phyloP scores from a whole-genome alignment of 2,329 filamentous ascomycete species.

The Penicillium sp. region DNA sequence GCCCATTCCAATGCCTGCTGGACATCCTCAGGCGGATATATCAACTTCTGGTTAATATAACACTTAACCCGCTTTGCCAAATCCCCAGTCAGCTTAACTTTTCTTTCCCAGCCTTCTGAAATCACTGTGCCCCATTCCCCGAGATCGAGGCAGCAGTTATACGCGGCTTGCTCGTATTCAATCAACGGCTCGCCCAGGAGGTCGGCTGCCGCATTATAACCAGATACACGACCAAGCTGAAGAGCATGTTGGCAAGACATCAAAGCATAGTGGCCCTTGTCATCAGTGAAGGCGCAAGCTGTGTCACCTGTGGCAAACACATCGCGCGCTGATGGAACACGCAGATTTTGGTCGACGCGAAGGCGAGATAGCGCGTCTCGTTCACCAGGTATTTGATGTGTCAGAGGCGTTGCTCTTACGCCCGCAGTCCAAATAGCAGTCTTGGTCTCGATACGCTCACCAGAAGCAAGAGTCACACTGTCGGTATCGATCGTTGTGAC shows the following conservation, averaged over 20 bases:
- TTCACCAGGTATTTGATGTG: constrained; percentile 27
- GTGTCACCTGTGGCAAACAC: constrained; percentile 36
- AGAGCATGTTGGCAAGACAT: constrained; percentile 42
- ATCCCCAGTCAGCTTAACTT: constrained; percentile 24
- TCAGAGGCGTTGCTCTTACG: constrained; percentile 29
- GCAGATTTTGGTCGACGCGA: constrained; percentile 27
- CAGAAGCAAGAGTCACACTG: constrained; percentile 24
- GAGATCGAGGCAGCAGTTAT: constrained; percentile 36
- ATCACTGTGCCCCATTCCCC: constrained; percentile 19
- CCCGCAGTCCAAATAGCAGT: constrained; percentile 40
- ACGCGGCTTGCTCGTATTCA: constrained; percentile 28
- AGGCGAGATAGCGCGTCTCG: constrained; percentile 29
- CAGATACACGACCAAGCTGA: constrained; percentile 31
- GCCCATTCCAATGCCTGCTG: constrained; percentile 23
- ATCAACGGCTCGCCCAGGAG: constrained; percentile 24
- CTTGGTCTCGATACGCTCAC: constrained; percentile 30
- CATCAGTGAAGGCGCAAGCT: constrained; percentile 21
- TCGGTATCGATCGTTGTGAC: constrained; percentile 23
- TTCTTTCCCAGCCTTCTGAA: constrained; percentile 30
- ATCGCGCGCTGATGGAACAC: constrained; percentile 17
- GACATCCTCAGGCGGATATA: constrained; percentile 29
- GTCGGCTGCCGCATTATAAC: constrained; percentile 34
- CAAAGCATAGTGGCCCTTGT: constrained; percentile 25
- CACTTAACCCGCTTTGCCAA: constrained; percentile 31
- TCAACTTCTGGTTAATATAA: constrained; percentile 31